Evolutionary conservation across 768 basidiomycete species (phyloP), one percentile per base, ranked within the genome.

Genomic region (Lactarius psammicola): DNA sequence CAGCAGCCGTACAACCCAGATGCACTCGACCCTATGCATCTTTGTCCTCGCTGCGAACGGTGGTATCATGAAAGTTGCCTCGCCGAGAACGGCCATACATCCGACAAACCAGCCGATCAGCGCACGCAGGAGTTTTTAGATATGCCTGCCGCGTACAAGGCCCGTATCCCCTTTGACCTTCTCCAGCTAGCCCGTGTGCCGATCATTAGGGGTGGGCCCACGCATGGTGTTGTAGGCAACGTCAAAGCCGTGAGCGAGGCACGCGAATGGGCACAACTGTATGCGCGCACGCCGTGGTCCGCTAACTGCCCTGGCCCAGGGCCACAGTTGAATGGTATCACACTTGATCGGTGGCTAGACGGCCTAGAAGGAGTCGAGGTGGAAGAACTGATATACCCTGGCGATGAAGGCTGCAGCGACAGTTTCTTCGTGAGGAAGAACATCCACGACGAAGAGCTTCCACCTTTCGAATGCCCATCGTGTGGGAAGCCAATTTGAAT

Each of bases 321-420:
- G 23, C 26, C 58, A 17, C 40, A 30, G 4, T 6, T 66, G 18
- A 30, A 46, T 1, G 56, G 26, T 0, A 36, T 54, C 13, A 66
- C 65, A 0, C 65, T 66, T 18, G 65, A 66, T 38, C 60, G 56
- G 5, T 66, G 65, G 65, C 56, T 66, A 4, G 65, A 66, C 33
- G 28, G 65, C 51, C 49, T 62, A 3, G 65, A 66, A 0, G 65
- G 61, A 4, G 20, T 63, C 9, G 65, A 66, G n/a, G 65, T 66
- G 2, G 65, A 66, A n/a, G 61, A 66, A 17, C 1, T 66, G 3
- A 44, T 66, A 3, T 66, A 66, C n/a, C 65, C 65, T 30, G 65
- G 56, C 23, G 65, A 66, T 9, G 65, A 66, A 26, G 13, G 13
- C 5, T 34, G 55, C 2, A 20, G 26, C 18, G 56, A 51, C 44